A percentile compares a stretch with the other conserved stretches of the same genome.
phyloP scores from a whole-genome alignment of 2,329 filamentous ascomycete species.

The Penicillium sp. region DNA sequence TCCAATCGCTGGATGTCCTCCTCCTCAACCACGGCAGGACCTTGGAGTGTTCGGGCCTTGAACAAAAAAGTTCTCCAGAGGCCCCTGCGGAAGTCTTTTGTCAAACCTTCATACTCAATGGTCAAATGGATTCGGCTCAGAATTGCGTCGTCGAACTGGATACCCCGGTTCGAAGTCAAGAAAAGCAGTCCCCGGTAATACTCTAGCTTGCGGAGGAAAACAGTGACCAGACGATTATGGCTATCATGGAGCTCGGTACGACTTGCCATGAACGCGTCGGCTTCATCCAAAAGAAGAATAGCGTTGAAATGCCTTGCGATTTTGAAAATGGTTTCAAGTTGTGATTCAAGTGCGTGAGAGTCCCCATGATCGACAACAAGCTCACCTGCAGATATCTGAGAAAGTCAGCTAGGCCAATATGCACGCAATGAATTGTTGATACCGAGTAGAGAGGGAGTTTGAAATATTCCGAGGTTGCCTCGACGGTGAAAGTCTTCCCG shows the following conservation, averaged over 20 bases:
- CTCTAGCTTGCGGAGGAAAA: conserved; percentile 40
- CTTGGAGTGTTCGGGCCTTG: too few relatives aligned
- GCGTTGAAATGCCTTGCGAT: conserved; percentile 20
- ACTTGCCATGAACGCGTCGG: too few relatives aligned
- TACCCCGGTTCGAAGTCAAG: conserved; percentile 38
- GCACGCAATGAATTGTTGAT: not conserved
- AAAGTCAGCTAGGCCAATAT: conserved; percentile 4
- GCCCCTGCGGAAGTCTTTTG: conserved; percentile 13
- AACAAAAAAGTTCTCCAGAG: too few relatives aligned
- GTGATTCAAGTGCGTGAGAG: conserved; percentile 16
- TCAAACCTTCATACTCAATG: conserved; percentile 30
- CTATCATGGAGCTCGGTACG: too few relatives aligned
- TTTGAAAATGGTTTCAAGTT: conserved; percentile 24
- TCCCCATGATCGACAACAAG: conserved; percentile 16
- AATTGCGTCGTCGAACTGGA: conserved; percentile 36
- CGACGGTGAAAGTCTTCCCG: conserved; percentile 35
- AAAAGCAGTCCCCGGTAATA: conserved; percentile 40
- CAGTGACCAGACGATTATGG: conserved; percentile 23
- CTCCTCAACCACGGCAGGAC: too few relatives aligned
- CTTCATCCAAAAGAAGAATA: too few relatives aligned
- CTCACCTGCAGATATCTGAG: conserved; percentile 19
- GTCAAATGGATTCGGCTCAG: conserved; percentile 33
- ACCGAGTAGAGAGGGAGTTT: conserved; percentile 22
- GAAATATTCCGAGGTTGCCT: conserved; percentile 16
- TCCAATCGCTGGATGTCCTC: too few relatives aligned